These are phyloP conservation scores for Venturia effusa DNA, from an alignment of 2,329 filamentous ascomycete genomes.

Conservation along the genomic window DNA sequence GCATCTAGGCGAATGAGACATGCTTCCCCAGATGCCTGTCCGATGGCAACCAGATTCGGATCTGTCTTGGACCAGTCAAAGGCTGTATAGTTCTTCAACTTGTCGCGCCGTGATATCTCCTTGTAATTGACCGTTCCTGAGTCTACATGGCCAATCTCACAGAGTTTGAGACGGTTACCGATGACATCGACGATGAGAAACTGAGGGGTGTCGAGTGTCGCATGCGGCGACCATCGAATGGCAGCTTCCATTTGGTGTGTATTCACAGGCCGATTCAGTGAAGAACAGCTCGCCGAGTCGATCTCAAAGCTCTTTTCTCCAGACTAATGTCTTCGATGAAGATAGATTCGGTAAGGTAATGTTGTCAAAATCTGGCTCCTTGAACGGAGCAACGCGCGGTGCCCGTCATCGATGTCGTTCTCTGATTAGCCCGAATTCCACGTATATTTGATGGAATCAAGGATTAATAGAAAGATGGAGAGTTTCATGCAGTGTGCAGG, in stretches of 20 bases:
- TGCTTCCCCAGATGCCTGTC: conserved; percentile 64
- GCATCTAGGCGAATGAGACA: conserved; percentile 64
- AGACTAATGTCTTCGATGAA: background rate
- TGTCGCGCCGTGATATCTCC: conserved; percentile 40
- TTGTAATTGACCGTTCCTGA: conserved; percentile 39
- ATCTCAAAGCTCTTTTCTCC: background rate
- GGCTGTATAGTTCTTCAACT: conserved; percentile 50
- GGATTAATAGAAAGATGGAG: background rate
- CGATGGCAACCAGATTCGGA: conserved; percentile 60
- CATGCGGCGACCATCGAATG: conserved; percentile 53
- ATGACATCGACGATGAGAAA: conserved; percentile 53
- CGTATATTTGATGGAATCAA: too few species aligned
- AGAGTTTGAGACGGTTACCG: conserved; percentile 47
- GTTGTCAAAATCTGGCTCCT: background rate
- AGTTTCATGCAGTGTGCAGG: background rate
- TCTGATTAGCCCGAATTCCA: background rate
- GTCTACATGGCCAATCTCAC: conserved; percentile 32
- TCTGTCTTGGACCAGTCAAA: conserved; percentile 55
- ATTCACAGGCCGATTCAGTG: background rate
- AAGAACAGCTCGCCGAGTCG: background rate
- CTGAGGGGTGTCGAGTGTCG: conserved; percentile 38
- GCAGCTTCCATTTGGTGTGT: conserved; percentile 42
- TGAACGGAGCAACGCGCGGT: background rate
- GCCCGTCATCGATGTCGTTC: background rate
- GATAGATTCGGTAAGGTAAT: too few species aligned